Conservation (phyloP, 805 yeast species). For the Maudiozyma barnettii region DNA sequence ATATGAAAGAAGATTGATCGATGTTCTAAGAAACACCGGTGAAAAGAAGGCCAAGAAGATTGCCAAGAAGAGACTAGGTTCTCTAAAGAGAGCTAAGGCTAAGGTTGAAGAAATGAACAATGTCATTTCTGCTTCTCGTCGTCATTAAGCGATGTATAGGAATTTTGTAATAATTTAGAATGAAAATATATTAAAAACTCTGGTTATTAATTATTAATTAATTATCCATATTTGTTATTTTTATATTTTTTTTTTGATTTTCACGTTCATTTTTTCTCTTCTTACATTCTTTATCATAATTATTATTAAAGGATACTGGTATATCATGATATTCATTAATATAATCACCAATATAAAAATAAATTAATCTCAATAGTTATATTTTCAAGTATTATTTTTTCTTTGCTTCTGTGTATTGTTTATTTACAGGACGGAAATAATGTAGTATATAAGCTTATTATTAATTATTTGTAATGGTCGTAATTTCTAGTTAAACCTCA, state of each 20-base stretch:
- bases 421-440: not conserved
- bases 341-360: conserved; percentile 1
- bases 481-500: too few species aligned
- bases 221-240: not conserved
- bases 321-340: conserved; percentile 3
- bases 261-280: not conserved
- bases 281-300: conserved; percentile 2
- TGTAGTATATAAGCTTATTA: not conserved
- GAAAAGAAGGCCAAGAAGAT: conserved; percentile 99
- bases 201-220: not conserved
- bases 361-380: conserved; percentile 1
- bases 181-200: not conserved
- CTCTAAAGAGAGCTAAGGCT: conserved; percentile 98
- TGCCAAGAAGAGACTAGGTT: conserved; percentile 99
- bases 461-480: too few species aligned
- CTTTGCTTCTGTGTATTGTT: too few species aligned
- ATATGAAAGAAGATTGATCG: conserved; percentile 99
- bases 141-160: conserved; percentile 43
- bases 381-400: not conserved
- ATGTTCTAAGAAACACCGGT: conserved; percentile 99
- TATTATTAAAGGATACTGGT: conserved; percentile 3
- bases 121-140: conserved; percentile 94
- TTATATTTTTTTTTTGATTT: not conserved
- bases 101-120: conserved; percentile 98
- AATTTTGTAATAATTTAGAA: not conserved